These are phyloP conservation scores for Termitomyces sp. DNA, from an alignment of 768 basidiomycete genomes.

Conservation along the genomic window DNA sequence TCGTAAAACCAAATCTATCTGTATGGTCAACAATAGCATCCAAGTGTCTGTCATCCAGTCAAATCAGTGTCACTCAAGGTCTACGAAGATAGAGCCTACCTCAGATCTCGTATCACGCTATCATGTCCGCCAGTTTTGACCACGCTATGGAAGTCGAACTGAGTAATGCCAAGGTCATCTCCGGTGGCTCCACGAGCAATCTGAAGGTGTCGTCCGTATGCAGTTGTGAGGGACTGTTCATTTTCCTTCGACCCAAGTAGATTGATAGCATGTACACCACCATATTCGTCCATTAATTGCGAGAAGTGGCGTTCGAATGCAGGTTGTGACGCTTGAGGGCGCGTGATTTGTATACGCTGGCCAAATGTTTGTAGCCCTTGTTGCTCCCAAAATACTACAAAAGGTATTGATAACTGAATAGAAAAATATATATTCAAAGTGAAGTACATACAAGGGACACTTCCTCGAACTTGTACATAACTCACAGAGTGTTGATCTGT, in stretches of 20 bases:
- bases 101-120: constrained; percentile 69
- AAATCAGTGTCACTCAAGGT: neutral
- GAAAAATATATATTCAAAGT: constrained; percentile 10
- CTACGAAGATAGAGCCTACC: constrained; percentile 26
- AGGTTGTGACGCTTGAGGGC: constrained; percentile 93
- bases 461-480: constrained; percentile 92
- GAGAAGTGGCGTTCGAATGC: constrained; percentile 95
- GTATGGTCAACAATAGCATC: constrained; percentile 55
- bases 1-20: constrained; percentile 82
- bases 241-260: constrained; percentile 90
- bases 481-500: constrained; percentile 86
- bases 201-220: constrained; percentile 79
- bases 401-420: constrained; percentile 12
- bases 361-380: constrained; percentile 94
- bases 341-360: constrained; percentile 90
- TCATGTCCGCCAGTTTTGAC: constrained; percentile 85
- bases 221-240: constrained; percentile 75
- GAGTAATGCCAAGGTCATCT: constrained; percentile 71
- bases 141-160: constrained; percentile 91
- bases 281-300: constrained; percentile 83
- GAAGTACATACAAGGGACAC: constrained; percentile 78
- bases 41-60: constrained; percentile 40
- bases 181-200: constrained; percentile 57
- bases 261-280: constrained; percentile 82
- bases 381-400: constrained; percentile 96